Evolutionary conservation across 495 filamentous ascomycete genomes (phyloP).

Genomic region (Thozetella sp.): DNA sequence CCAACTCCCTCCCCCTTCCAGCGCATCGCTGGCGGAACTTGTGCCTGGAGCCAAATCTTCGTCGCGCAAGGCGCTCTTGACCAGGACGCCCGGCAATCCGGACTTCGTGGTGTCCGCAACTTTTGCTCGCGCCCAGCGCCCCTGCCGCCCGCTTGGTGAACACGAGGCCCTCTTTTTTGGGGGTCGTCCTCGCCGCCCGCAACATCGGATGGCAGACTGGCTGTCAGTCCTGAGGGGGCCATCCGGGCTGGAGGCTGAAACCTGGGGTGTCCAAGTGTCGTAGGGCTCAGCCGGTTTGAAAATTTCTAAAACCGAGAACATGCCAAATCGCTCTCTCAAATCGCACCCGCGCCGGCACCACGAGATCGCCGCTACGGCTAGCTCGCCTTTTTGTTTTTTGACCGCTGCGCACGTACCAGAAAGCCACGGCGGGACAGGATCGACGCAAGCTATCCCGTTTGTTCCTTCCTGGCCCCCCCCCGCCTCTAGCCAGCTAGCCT

Average conservation of each 20-base stretch:
- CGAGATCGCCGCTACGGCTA: not conserved
- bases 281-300: slow-evolving; percentile 3
- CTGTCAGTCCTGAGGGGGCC: too few species aligned
- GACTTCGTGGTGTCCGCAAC: too few species aligned
- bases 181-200: too few species aligned
- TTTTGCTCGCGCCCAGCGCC: too few species aligned
- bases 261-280: not conserved
- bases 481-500: too few species aligned
- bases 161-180: too few species aligned
- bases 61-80: not conserved
- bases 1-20: not conserved
- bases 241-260: too few species aligned
- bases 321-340: slow-evolving; percentile 3
- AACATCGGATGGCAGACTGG: not conserved
- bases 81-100: not conserved
- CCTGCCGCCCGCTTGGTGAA: too few species aligned
- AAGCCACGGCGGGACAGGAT: not conserved
- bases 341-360: not conserved
- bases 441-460: not conserved
- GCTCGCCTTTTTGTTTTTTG: too few species aligned
- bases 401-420: not conserved
- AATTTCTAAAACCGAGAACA: not conserved
- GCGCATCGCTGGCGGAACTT: not conserved
- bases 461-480: not conserved
- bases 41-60: not conserved